These are phyloP conservation scores for Pseudogymnoascus sp. DNA, from an alignment of 2,329 filamentous ascomycete genomes.

Conservation along the genomic window DNA sequence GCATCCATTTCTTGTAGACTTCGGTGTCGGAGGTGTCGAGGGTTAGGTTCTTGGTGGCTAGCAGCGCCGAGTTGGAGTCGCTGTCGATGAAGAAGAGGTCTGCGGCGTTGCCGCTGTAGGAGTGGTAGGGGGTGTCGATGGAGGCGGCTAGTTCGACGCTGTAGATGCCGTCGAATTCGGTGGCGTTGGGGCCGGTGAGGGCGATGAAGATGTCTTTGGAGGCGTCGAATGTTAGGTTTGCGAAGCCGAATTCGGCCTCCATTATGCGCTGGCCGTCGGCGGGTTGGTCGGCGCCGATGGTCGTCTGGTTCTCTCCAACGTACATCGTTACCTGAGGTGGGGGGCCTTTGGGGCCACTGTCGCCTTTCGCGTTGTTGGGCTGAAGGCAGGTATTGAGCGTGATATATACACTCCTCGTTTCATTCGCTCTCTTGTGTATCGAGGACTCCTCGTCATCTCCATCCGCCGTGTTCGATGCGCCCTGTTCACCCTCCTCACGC, in stretches of 20 bases:
- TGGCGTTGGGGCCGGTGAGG: slow-evolving; percentile 59
- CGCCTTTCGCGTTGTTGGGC: slow-evolving; percentile 38
- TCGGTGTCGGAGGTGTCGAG: slow-evolving; percentile 35
- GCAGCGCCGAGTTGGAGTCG: slow-evolving; percentile 67
- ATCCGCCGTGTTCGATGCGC: slow-evolving; percentile 10
- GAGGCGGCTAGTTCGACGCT: slow-evolving; percentile 78
- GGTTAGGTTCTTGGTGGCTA: slow-evolving; percentile 71
- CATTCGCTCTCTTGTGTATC: slow-evolving; percentile 8
- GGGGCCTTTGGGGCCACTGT: slow-evolving; percentile 18
- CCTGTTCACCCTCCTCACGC: slow-evolving; percentile 13
- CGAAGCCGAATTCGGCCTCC: slow-evolving; percentile 21
- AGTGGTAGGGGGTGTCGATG: slow-evolving; percentile 69
- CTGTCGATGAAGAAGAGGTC: slow-evolving; percentile 74
- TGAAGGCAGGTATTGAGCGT: slow-evolving; percentile 82
- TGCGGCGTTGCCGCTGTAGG: slow-evolving; percentile 36
- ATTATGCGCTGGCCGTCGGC: slow-evolving; percentile 11
- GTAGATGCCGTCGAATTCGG: slow-evolving; percentile 53
- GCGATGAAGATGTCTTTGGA: slow-evolving; percentile 67
- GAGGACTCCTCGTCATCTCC: slow-evolving; percentile 9
- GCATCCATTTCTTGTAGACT: slow-evolving; percentile 47
- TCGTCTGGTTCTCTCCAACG: slow-evolving; percentile 57
- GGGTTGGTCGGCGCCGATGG: slow-evolving; percentile 50
- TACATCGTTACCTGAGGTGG: slow-evolving; percentile 73
- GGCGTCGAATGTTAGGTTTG: slow-evolving; percentile 51
- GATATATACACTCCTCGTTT: slow-evolving; percentile 51